Conservation (phyloP, 768 basidiomycete genomes). For the Leucosporidium scottii region DNA sequence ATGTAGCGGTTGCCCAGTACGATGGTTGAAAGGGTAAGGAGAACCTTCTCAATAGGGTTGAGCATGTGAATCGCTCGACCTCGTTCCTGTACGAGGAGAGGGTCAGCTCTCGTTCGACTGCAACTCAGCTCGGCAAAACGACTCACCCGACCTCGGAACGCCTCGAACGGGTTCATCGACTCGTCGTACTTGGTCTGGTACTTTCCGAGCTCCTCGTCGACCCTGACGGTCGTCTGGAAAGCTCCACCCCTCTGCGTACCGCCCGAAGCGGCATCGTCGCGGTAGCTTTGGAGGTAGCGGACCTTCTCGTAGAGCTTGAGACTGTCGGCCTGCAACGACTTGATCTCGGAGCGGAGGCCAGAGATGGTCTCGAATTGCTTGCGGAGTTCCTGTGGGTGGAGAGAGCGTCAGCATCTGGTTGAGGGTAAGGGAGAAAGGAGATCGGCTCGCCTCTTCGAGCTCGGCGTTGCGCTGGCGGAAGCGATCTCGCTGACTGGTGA, state of each 20-base stretch:
- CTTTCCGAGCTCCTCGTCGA: slow-evolving; percentile 69
- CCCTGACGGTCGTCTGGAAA: slow-evolving; percentile 30
- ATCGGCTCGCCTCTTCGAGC: slow-evolving; percentile 71
- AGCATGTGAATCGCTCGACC: slow-evolving; percentile 85
- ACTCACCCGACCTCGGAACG: slow-evolving; percentile 86
- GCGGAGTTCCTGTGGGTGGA: slow-evolving; percentile 64
- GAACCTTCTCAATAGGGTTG: slow-evolving; percentile 82
- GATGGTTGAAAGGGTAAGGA: slow-evolving; percentile 72
- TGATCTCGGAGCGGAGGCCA: slow-evolving; percentile 85
- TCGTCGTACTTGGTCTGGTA: slow-evolving; percentile 91
- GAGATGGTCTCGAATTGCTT: slow-evolving; percentile 92
- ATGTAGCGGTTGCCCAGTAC: slow-evolving; percentile 84
- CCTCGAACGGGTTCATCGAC: slow-evolving; percentile 96
- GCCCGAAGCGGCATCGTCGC: slow-evolving; percentile 53
- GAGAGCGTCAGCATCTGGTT: not conserved
- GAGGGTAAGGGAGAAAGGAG: not conserved
- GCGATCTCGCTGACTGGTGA: slow-evolving; percentile 93
- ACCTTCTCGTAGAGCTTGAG: slow-evolving; percentile 98
- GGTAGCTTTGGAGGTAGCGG: slow-evolving; percentile 94
- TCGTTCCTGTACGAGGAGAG: slow-evolving; percentile 60
- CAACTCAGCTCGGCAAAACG: not conserved
- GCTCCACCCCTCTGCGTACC: not conserved
- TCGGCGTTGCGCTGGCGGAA: slow-evolving; percentile 96
- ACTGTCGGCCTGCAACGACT: slow-evolving; percentile 86
- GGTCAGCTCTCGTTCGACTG: not conserved